phyloP scores from a whole-genome alignment of 176 grass and related monocot species.

The Phragmites australis region DNA sequence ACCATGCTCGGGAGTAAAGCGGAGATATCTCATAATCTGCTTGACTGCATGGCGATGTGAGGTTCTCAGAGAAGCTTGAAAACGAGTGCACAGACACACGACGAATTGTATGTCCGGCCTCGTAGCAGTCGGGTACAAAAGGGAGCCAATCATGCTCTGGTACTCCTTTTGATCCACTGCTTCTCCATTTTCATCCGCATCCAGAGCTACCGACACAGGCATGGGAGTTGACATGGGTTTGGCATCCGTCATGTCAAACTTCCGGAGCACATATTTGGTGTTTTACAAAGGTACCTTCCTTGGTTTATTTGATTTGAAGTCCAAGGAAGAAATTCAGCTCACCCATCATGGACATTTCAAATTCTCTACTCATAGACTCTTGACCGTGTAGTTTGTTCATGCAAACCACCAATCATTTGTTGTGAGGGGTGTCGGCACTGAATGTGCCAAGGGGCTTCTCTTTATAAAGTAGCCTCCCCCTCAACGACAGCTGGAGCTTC shows the following conservation, averaged over 20 bases:
- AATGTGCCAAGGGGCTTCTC: no score
- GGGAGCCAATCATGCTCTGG: not conserved
- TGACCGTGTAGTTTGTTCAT: not conserved
- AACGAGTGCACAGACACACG: not conserved
- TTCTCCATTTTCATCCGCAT: not conserved
- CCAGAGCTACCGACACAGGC: not conserved
- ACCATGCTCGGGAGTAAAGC: not conserved
- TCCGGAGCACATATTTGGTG: no score
- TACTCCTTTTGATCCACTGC: not conserved
- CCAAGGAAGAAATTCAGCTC: no score
- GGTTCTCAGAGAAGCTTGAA: not conserved
- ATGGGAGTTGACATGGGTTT: no score
- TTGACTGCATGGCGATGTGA: not conserved
- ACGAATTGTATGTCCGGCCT: not conserved
- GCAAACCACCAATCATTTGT: not conserved
- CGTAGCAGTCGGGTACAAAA: not conserved
- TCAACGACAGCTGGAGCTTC: not conserved
- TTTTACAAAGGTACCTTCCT: no score
- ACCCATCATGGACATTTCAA: no score
- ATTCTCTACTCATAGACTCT: no score
- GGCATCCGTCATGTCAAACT: no score
- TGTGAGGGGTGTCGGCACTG: not conserved
- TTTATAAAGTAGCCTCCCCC: not conserved
- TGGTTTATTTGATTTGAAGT: no score
- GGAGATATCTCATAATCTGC: not conserved